Evolutionary conservation across 2,329 filamentous ascomycete species (phyloP).

Genomic region (Sphaerulina musiva): DNA sequence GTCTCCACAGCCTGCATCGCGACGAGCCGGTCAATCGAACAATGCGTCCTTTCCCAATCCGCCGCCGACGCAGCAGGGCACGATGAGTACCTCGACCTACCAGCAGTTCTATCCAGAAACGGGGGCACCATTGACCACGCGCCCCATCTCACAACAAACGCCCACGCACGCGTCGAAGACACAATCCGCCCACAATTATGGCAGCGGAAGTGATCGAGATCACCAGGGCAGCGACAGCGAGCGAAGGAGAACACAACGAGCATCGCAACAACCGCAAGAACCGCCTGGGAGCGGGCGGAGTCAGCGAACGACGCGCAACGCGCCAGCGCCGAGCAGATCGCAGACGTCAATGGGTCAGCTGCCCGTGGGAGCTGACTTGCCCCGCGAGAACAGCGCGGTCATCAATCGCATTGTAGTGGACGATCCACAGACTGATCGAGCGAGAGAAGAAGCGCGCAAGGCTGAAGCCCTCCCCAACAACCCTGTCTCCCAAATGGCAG

Average conservation of each 20-base stretch:
- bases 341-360: slow-evolving; percentile 48
- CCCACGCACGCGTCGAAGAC: slow-evolving; percentile 24
- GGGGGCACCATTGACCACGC: slow-evolving; percentile 18
- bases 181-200: slow-evolving; percentile 33
- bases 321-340: slow-evolving; percentile 40
- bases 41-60: slow-evolving; percentile 40
- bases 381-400: slow-evolving; percentile 71
- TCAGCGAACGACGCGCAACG: slow-evolving; percentile 32
- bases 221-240: slow-evolving; percentile 32
- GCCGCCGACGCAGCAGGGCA: slow-evolving; percentile 38
- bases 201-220: slow-evolving; percentile 33
- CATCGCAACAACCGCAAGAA: slow-evolving; percentile 42
- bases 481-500: slow-evolving; percentile 41
- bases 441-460: slow-evolving; percentile 63
- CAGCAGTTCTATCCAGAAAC: slow-evolving; percentile 52
- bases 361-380: slow-evolving; percentile 49
- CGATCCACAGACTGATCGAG: slow-evolving; percentile 66
- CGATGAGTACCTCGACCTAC: slow-evolving; percentile 67
- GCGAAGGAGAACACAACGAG: slow-evolving; percentile 34
- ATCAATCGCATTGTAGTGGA: slow-evolving; percentile 71
- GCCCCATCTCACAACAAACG: slow-evolving; percentile 24
- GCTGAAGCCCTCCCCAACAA: slow-evolving; percentile 49
- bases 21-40: slow-evolving; percentile 14
- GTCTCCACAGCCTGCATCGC: slow-evolving; percentile 16
- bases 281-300: slow-evolving; percentile 40